phyloP scores from a whole-genome alignment of 2,329 filamentous ascomycete species.

The Ophiostoma ulmi region DNA sequence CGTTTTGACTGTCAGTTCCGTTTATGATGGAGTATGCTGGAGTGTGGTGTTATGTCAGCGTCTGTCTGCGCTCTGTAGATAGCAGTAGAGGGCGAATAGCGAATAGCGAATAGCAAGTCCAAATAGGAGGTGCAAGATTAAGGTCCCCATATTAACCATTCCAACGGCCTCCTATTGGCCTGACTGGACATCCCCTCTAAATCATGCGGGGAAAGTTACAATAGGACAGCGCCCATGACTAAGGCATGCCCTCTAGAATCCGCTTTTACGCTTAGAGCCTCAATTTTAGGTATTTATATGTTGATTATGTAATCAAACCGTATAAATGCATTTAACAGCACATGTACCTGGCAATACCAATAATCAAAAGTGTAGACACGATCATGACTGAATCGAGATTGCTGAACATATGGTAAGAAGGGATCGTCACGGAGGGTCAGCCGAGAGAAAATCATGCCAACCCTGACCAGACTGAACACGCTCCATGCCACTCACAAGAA shows the following conservation, averaged over 20 bases:
- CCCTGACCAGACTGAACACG: background rate
- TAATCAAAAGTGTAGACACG: too few species aligned
- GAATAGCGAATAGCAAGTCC: background rate
- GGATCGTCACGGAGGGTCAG: background rate
- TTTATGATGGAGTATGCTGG: background rate
- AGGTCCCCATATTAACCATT: slow-evolving; percentile 13
- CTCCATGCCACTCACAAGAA: background rate
- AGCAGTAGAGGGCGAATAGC: background rate
- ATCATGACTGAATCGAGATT: background rate
- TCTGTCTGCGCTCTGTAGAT: too few species aligned
- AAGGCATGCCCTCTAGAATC: too few species aligned
- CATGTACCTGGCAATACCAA: too few species aligned
- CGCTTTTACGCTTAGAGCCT: too few species aligned
- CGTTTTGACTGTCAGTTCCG: background rate
- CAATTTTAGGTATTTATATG: too few species aligned
- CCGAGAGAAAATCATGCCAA: background rate
- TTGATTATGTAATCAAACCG: too few species aligned
- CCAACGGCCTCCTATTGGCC: background rate
- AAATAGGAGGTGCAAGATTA: slow-evolving; percentile 19
- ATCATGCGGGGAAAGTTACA: too few species aligned
- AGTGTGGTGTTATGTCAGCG: background rate
- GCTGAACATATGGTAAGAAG: background rate
- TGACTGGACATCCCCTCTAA: background rate
- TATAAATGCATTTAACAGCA: too few species aligned
- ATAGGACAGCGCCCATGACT: too few species aligned